phyloP scores from a whole-genome alignment of 2,329 filamentous ascomycete species.

The Ceratocystis ficicola region DNA sequence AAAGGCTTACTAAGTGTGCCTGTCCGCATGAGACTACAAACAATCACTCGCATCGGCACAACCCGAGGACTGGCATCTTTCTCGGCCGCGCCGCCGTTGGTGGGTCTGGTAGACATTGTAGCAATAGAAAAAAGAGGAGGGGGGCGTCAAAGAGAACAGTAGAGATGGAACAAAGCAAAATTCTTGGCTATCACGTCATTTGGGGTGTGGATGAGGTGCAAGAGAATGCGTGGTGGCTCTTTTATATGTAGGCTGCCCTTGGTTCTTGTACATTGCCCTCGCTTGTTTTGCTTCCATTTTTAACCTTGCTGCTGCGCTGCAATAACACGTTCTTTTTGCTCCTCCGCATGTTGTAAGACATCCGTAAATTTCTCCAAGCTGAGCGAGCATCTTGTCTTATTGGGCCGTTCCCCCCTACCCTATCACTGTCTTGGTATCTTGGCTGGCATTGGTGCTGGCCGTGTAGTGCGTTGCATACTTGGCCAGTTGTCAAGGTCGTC shows the following conservation, averaged over 20 bases:
- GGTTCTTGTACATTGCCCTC: neutral
- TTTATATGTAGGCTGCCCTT: slow-evolving; percentile 14
- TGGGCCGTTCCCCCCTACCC: neutral
- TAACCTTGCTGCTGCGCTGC: too few relatives aligned
- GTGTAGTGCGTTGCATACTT: neutral
- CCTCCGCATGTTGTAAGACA: slow-evolving; percentile 3
- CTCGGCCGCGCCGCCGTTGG: slow-evolving; percentile 22
- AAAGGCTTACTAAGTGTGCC: slow-evolving; percentile 30
- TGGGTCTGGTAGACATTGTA: slow-evolving; percentile 11
- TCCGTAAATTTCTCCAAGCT: neutral
- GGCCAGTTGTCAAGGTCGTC: neutral
- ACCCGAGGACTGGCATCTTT: slow-evolving; percentile 24
- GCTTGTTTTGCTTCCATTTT: neutral
- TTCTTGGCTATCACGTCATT: slow-evolving; percentile 14
- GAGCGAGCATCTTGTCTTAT: neutral
- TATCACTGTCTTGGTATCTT: neutral
- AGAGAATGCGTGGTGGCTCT: neutral
- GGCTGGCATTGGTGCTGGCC: too few relatives aligned
- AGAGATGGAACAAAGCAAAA: neutral
- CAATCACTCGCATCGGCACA: slow-evolving; percentile 33
- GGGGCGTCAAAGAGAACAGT: too few relatives aligned
- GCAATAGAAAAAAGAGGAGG: neutral
- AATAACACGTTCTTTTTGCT: neutral
- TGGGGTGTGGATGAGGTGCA: slow-evolving; percentile 8
- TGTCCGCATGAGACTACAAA: slow-evolving; percentile 32